Evolutionary conservation across 441 rosid genomes (phyloP).

Genomic region (Francoa sonchifolia): DNA sequence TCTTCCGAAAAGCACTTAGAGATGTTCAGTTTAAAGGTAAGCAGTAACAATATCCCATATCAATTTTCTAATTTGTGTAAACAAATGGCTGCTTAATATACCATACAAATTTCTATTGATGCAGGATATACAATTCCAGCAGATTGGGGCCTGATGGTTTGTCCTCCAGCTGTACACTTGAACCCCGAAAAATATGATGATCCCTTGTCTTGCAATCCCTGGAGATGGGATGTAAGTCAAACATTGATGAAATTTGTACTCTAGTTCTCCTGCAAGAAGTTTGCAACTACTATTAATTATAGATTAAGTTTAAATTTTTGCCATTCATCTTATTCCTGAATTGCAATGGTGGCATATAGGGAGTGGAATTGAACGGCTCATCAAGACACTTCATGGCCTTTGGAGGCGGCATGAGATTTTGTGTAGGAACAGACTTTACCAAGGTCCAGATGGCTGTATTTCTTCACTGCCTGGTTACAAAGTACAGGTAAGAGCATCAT

Average conservation of each 20-base stretch:
- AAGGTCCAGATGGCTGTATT: constrained; percentile 90
- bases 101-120: constrained; percentile 5
- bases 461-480: constrained; percentile 73
- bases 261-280: constrained; percentile 2
- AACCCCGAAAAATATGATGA: constrained; percentile 59
- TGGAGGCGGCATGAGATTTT: constrained; percentile 96
- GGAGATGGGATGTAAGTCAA: constrained; percentile 70
- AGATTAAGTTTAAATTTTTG: background rate
- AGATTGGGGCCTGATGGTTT: constrained; percentile 96
- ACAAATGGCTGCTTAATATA: constrained; percentile 6
- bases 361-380: constrained; percentile 37
- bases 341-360: constrained; percentile 30
- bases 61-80: background rate
- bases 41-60: background rate
- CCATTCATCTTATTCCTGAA: background rate
- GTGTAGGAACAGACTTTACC: constrained; percentile 92
- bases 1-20: constrained; percentile 76
- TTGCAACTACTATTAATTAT: background rate
- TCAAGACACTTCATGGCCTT: constrained; percentile 92
- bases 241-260: background rate
- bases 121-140: constrained; percentile 88
- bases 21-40: constrained; percentile 68
- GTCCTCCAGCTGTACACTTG: constrained; percentile 96
- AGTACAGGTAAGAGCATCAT: constrained; percentile 50
- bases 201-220: constrained; percentile 78